These are phyloP conservation scores for Globisporangium splendens DNA, from an alignment of 352 stramenopile species.

Conservation along the genomic window DNA sequence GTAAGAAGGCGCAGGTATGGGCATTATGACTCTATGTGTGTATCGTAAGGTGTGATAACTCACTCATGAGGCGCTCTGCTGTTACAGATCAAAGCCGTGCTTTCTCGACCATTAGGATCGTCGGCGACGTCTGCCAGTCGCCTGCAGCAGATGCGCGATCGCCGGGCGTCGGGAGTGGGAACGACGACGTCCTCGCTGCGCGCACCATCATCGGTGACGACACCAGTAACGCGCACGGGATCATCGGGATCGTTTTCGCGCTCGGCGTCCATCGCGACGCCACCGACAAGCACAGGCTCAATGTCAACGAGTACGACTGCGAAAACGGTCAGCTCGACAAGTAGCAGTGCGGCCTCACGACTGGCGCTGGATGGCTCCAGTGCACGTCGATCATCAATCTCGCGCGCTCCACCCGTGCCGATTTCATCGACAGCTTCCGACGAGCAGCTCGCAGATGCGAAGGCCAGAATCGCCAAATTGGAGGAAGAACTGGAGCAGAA, in stretches of 20 bases:
- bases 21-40: not conserved
- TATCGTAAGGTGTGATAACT: not conserved
- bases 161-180: slow-evolving; percentile 23
- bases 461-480: slow-evolving; percentile 46
- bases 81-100: slow-evolving; percentile 26
- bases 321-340: slow-evolving; percentile 11
- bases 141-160: slow-evolving; percentile 30
- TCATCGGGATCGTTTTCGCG: slow-evolving; percentile 7
- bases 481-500: slow-evolving; percentile 73
- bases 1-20: slow-evolving; percentile 45
- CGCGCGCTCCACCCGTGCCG: slow-evolving; percentile 11
- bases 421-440: slow-evolving; percentile 16
- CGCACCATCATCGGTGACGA: slow-evolving; percentile 12
- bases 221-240: slow-evolving; percentile 4
- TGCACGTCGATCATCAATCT: slow-evolving; percentile 10
- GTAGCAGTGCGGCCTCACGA: slow-evolving; percentile 10
- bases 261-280: slow-evolving; percentile 10
- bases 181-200: slow-evolving; percentile 8
- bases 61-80: not conserved
- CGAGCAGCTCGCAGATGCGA: slow-evolving; percentile 50
- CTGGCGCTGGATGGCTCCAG: slow-evolving; percentile 24
- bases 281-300: slow-evolving; percentile 10
- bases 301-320: slow-evolving; percentile 1
- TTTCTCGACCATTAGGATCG: slow-evolving; percentile 21
- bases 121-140: slow-evolving; percentile 15